These are phyloP conservation scores for Aspergillus sp. DNA, from an alignment of 2,329 filamentous ascomycete species.

Conservation along the genomic window DNA sequence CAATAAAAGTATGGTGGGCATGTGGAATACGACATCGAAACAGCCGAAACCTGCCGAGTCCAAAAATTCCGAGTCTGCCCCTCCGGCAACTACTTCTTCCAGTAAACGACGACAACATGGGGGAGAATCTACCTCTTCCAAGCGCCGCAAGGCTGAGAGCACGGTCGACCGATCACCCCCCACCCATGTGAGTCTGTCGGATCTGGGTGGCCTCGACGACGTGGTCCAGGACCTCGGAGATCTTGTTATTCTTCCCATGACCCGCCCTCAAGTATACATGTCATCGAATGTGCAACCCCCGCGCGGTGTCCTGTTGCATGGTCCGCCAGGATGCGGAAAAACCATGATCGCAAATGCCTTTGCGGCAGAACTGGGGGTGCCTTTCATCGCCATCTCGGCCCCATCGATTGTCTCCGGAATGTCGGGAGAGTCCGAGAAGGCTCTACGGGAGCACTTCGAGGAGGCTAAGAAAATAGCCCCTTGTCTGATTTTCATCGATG, in stretches of 20 bases:
- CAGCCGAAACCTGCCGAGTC: conserved; percentile 30
- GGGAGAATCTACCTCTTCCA: conserved; percentile 62
- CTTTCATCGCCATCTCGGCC: conserved; percentile 79
- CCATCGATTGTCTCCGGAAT: conserved; percentile 81
- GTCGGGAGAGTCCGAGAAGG: conserved; percentile 87
- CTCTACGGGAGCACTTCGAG: conserved; percentile 80
- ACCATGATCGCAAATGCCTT: conserved; percentile 80
- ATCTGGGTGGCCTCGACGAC: conserved; percentile 74
- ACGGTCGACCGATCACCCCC: conserved; percentile 64
- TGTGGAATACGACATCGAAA: conserved; percentile 52
- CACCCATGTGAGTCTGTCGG: conserved; percentile 64
- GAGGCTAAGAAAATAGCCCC: conserved; percentile 83
- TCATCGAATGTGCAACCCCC: conserved; percentile 67
- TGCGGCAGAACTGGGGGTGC: conserved; percentile 71
- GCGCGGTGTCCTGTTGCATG: conserved; percentile 75
- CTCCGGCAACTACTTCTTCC: conserved; percentile 26
- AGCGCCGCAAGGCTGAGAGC: conserved; percentile 61
- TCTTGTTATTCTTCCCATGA: conserved; percentile 71
- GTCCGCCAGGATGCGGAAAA: conserved; percentile 82
- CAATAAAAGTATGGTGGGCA: conserved; percentile 63
- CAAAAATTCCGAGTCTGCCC: conserved; percentile 22
- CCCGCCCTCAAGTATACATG: conserved; percentile 64
- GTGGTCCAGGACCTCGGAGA: conserved; percentile 69
- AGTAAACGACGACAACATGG: conserved; percentile 61
- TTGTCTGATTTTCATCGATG: conserved; percentile 86